Conservation (phyloP, 2,329 filamentous ascomycete species). For the Aspergillus brasiliensis region DNA sequence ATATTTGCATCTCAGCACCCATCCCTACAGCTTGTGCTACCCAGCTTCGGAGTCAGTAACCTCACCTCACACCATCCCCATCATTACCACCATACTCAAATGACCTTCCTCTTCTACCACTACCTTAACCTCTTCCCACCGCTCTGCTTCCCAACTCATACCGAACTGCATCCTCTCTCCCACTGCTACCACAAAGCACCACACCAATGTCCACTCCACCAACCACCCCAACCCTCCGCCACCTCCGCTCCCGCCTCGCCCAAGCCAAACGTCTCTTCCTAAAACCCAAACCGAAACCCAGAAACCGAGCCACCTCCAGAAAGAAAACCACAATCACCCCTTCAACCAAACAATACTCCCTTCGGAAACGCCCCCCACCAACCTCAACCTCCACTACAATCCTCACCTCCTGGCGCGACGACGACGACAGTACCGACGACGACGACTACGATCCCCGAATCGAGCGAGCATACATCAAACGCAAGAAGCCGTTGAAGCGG, state of each 20-base stretch:
- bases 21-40: no score
- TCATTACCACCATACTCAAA: neutral
- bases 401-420: conserved; percentile 34
- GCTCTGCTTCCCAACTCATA: no score
- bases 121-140: neutral
- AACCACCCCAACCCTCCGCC: neutral
- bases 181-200: neutral
- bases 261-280: neutral
- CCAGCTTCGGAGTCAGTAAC: no score
- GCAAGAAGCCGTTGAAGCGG: conserved; percentile 1
- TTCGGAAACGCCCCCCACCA: conserved; percentile 15
- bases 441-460: conserved; percentile 35
- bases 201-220: neutral
- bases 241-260: neutral
- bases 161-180: neutral
- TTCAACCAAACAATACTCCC: conserved; percentile 10
- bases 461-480: neutral
- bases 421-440: conserved; percentile 40
- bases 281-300: neutral
- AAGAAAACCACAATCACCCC: neutral
- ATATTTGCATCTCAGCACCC: no score
- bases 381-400: neutral
- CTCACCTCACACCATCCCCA: neutral
- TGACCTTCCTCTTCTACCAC: neutral
- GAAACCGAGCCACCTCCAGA: no score